Evolutionary conservation across 2,329 filamentous ascomycete genomes (phyloP).

Genomic region (Aspergillus quadrilineatus): DNA sequence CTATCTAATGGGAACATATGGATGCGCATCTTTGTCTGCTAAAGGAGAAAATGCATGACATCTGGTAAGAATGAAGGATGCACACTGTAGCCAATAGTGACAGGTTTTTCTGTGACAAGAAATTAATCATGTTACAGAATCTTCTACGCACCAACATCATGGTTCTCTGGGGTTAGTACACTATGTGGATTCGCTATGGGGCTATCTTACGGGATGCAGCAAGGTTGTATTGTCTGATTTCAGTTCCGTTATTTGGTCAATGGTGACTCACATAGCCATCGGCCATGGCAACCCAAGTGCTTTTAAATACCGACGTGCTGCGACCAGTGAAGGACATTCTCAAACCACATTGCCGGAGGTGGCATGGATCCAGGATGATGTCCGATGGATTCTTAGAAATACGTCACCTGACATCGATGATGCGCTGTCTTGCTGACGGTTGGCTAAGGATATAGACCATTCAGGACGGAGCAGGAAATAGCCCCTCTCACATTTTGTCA

Average conservation of each 20-base stretch:
- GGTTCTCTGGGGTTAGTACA: slow-evolving; percentile 26
- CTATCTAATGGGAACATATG: not conserved
- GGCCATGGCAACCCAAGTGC: not conserved
- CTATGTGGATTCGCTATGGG: slow-evolving; percentile 24
- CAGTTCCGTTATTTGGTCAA: not conserved
- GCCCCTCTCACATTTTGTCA: not conserved
- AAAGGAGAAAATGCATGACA: not conserved
- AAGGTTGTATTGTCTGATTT: not conserved
- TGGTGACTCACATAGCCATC: not conserved
- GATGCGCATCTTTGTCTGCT: not conserved
- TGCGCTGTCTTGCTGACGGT: not conserved
- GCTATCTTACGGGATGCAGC: not conserved
- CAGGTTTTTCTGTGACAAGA: not conserved
- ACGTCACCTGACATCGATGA: slow-evolving; percentile 2
- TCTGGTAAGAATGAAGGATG: not conserved
- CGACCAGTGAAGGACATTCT: not conserved
- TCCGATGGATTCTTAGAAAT: not conserved
- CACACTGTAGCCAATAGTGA: not conserved
- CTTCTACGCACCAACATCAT: slow-evolving; percentile 23
- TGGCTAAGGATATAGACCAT: not conserved
- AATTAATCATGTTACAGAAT: slow-evolving; percentile 18
- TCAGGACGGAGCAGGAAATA: not conserved
- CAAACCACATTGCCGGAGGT: not conserved
- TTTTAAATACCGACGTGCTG: not conserved
- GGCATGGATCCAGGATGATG: not conserved